Base-by-base conservation (phyloP, 2,329 filamentous ascomycete species). In the Aspergillus puulaauensis region DNA sequence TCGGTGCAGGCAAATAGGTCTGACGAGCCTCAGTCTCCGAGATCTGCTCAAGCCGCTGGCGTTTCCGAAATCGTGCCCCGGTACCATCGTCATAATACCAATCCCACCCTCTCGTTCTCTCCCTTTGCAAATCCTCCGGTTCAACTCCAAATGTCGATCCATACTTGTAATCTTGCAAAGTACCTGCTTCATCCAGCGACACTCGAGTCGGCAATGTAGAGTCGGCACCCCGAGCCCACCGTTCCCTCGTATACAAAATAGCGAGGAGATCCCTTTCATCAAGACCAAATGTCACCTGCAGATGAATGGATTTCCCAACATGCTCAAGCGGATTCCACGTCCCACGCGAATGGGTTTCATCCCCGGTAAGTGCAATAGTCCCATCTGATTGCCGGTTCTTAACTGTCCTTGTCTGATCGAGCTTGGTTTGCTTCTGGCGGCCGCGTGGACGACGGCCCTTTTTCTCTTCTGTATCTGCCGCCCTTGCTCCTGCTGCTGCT, bases 1-100 rank as follows among this genome's bases (percentile, higher is more conserved):
- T 65, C 4, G 66, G 49, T n/a, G 53, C 60, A 12, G 73, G 70
- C 46, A 85, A 61, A 60, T 83, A 84, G 2, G 54, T 55, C n/a
- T 62, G 58, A 15, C 66, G 63, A 2, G 72, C 78, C 46, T 79
- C 70, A 11, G 73, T 65, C 35, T 69, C 66, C 9, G 62, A 67
- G 7, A 85, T 61, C 2, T 41, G 54, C 23, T 62, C 67, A 4
- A 72, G 63, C 4, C 63, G 66, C 60, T 86, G 83, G 15, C 68
- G 72, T 49, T 67, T 66, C 6, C 66, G 64, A 56, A 85, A 83
- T 2, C 51, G 61, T 12, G 71, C 66, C 43, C 74, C 74, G 24
- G 79, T 75, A 21, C 73, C 72, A 23, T 70, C 60, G 9, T 75
- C 66, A 52, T 77, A 74, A 64, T 83, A 86, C 84, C 84, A 86